Base-by-base conservation (phyloP, 805 yeast species). In the Saturnispora quitensis region DNA sequence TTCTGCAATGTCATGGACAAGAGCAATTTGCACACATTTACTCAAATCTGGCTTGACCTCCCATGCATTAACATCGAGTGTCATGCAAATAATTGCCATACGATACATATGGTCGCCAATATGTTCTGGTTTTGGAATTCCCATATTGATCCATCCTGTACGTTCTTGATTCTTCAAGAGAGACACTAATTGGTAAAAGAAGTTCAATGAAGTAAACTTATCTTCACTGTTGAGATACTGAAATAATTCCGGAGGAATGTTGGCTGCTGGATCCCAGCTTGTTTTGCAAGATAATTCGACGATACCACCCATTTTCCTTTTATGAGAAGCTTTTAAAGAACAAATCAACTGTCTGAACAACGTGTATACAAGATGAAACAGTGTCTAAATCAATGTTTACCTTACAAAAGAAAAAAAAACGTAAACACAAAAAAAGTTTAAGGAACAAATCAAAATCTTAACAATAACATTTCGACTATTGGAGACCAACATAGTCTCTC, bases 21-120 rank as follows among this genome's bases (percentile, higher is more conserved):
- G 72, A 1, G 97, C 89, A 50, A 91, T 89, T 68, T 86, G 84
- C 47, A 82, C 84, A 71, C 97, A 89, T 59, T 79, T 79, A 54
- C 77, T 75, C 25, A 77, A 72, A 66, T 86, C 81, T 15, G 55
- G 54, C 10, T 53, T 38, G 22, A 38, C 22, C 9, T 38, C 42
- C 42, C 42, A 38, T 17, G 42, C 45, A 9, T 54, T 18, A 13
- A 54, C 59, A 18, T 79, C 78, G 43, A 88, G 75, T 24, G 89
- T 67, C 84, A 89, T 79, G 22, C 91, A 74, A 43, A 89, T 80
- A 20, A 90, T 72, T 5, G 89, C 81, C 97, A 91, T 90, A 52
- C 99, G 75, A 65, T 91, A 90, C 96, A 90, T 90, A 67, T 91
- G 97, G 68, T 90, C 97, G n/a, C 88, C 78, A 48, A 89, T 89